phyloP scores from a whole-genome alignment of 768 basidiomycete species.

The Polyporus arcularius region DNA sequence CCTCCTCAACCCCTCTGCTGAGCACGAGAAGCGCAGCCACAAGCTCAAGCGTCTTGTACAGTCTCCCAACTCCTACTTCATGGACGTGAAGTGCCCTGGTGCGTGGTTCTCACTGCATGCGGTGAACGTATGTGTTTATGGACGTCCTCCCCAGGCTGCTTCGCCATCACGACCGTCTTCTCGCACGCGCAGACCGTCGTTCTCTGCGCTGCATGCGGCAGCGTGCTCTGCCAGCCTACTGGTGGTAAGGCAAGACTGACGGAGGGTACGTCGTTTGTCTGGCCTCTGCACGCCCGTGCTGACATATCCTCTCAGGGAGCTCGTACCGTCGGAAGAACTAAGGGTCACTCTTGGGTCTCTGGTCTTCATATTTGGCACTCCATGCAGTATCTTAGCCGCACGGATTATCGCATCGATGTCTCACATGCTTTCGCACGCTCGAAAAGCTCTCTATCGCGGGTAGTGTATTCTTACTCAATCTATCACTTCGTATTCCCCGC shows the following conservation, averaged over 20 bases:
- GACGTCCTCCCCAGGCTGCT: constrained; percentile 64
- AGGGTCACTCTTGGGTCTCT: constrained; percentile 15
- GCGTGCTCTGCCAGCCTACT: constrained; percentile 95
- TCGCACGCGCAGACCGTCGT: constrained; percentile 99
- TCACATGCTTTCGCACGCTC: constrained; percentile 20
- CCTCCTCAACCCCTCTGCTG: constrained; percentile 92
- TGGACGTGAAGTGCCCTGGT: constrained; percentile 99
- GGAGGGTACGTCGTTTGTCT: constrained; percentile 69
- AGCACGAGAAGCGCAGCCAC: constrained; percentile 87
- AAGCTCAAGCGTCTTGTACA: constrained; percentile 99
- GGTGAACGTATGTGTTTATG: constrained; percentile 19
- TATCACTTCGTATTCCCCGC: constrained; percentile 14
- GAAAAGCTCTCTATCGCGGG: constrained; percentile 20
- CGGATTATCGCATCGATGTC: constrained; percentile 17
- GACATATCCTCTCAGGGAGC: constrained; percentile 60
- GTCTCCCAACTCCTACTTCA: constrained; percentile 98
- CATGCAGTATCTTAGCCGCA: constrained; percentile 20
- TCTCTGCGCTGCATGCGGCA: constrained; percentile 88
- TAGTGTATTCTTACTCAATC: constrained; percentile 25
- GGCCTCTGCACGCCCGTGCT: constrained; percentile 1
- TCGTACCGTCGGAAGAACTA: constrained; percentile 97
- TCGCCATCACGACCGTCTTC: constrained; percentile 96
- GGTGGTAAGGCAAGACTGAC: constrained; percentile 98
- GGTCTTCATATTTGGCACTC: constrained; percentile 10
- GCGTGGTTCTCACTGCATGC: constrained; percentile 28